Base-by-base conservation (phyloP, 441 rosid species). In the Kokia cookei region DNA sequence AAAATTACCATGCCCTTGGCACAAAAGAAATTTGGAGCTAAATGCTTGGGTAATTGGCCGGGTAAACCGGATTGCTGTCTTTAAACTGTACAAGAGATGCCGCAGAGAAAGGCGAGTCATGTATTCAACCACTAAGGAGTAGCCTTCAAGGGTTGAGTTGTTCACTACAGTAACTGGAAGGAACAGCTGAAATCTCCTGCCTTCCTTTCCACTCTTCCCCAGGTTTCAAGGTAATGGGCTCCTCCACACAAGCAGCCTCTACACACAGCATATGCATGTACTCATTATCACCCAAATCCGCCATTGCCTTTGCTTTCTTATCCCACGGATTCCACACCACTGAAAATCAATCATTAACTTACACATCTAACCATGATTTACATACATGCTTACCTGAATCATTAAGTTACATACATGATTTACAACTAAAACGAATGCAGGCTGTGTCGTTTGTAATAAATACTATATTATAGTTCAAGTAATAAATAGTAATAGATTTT, bases 141-240 rank as follows among this genome's bases (percentile, higher is more conserved):
- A 71, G 71, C 45, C 57, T 80, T 19, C 10, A 24, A 1, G 86
- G 85, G 73, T 84, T 87, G 48, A 80, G 86, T 53, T 82, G 85
- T 51, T 84, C 89, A 5, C 89, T 86, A 53, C 83, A 84, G 58
- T 84, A 86, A 80, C 85, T 86, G 55, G 86, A 86, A 37, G 89
- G 87, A 64, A 84, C 87, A 65, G 86, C 79, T 3, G 84, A 84
- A 1, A 86, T 71, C 75, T 82, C 84, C 79, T 63, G 87, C 65
- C 86, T 77, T 68, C 86, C 87, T 73, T 50, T 80, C 89, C 89
- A 86, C 78, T 86, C 89, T 70, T 86, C 87, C 42, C 89, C 86
- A 29, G 87, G 87, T 80, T 80, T 86, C 79, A 86, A 76, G 60
- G 80, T 80, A 15, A 86, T 80, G 55, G 87, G 84, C 64, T 79